Percentiles rank a stretch among this genome's conserved stretches.
These are phyloP conservation scores for Durotheca rogersii DNA, from an alignment of 495 filamentous ascomycete species.

Conservation along the genomic window DNA sequence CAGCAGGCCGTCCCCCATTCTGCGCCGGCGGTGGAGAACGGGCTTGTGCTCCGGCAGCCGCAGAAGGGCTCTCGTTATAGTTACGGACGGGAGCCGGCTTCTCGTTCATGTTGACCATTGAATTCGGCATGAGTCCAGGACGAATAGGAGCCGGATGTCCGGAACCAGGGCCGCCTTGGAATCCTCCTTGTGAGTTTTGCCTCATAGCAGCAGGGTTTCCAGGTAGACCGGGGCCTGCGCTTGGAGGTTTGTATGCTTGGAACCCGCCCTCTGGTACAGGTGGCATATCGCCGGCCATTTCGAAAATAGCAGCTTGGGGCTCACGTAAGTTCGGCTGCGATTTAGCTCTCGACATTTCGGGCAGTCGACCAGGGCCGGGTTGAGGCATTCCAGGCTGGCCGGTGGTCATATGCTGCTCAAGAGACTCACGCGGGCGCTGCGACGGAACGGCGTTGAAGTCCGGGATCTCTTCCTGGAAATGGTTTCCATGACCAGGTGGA, in stretches of 20 bases:
- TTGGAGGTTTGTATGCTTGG: slow-evolving; percentile 40
- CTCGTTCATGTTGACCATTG: slow-evolving; percentile 50
- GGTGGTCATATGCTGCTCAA: slow-evolving; percentile 46
- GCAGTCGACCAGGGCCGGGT: slow-evolving; percentile 44
- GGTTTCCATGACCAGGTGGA: slow-evolving; percentile 5
- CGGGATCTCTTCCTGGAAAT: slow-evolving; percentile 61
- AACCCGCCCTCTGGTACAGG: slow-evolving; percentile 46
- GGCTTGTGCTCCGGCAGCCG: slow-evolving; percentile 35
- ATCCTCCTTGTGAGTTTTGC: slow-evolving; percentile 32
- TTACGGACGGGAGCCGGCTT: slow-evolving; percentile 74
- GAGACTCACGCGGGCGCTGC: slow-evolving; percentile 47
- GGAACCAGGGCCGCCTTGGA: slow-evolving; percentile 30
- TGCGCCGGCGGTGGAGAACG: slow-evolving; percentile 34
- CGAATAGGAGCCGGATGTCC: slow-evolving; percentile 77
- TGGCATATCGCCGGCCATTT: slow-evolving; percentile 64
- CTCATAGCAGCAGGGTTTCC: slow-evolving; percentile 29
- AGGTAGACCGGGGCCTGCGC: slow-evolving; percentile 35
- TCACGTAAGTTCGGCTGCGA: slow-evolving; percentile 69
- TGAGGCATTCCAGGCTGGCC: slow-evolving; percentile 38
- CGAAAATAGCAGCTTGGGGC: slow-evolving; percentile 65
- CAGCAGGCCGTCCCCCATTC: slow-evolving; percentile 30
- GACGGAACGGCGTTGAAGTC: slow-evolving; percentile 69
- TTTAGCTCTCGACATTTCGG: slow-evolving; percentile 54
- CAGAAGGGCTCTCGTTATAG: slow-evolving; percentile 52
- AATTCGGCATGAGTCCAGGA: slow-evolving; percentile 65